Percentiles rank a stretch among this genome's conserved stretches.
Evolutionary conservation across 23 red algal genomes (phyloP).

Genomic region (Agarophyton chilense): DNA sequence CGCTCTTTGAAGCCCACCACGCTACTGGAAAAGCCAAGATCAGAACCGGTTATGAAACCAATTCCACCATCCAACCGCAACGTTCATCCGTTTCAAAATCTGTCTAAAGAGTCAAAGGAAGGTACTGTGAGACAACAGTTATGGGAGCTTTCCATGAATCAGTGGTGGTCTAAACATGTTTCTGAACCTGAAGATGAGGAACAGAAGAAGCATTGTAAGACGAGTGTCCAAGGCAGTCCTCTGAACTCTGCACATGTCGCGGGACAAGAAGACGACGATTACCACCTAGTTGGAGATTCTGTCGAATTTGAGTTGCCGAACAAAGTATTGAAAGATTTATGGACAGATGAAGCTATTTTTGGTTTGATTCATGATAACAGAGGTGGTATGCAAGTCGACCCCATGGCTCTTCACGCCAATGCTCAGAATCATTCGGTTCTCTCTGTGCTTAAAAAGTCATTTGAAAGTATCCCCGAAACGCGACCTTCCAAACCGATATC

Average conservation of each 20-base stretch:
- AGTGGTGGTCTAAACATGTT: background rate
- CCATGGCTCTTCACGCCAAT: background rate
- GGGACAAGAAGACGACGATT: background rate
- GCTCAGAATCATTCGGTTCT: background rate
- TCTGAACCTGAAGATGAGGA: background rate
- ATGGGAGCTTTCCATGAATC: slow-evolving; percentile 22
- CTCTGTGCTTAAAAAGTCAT: background rate
- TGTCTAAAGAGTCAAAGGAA: background rate
- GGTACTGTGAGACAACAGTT: slow-evolving; percentile 1
- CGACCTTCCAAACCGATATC: background rate
- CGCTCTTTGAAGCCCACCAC: background rate
- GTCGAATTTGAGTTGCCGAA: background rate
- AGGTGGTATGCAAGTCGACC: background rate
- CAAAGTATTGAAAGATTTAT: background rate
- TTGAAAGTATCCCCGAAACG: background rate
- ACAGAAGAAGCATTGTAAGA: background rate
- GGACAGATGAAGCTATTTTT: background rate
- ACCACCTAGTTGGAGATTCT: background rate
- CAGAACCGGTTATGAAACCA: background rate
- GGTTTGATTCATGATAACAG: background rate
- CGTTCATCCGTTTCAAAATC: background rate
- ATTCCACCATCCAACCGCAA: background rate
- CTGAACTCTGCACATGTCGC: background rate
- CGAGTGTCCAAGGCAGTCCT: background rate
- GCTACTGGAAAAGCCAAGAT: background rate